Base-by-base conservation (phyloP, 2,329 filamentous ascomycete species). In the Colletotrichum melonis region DNA sequence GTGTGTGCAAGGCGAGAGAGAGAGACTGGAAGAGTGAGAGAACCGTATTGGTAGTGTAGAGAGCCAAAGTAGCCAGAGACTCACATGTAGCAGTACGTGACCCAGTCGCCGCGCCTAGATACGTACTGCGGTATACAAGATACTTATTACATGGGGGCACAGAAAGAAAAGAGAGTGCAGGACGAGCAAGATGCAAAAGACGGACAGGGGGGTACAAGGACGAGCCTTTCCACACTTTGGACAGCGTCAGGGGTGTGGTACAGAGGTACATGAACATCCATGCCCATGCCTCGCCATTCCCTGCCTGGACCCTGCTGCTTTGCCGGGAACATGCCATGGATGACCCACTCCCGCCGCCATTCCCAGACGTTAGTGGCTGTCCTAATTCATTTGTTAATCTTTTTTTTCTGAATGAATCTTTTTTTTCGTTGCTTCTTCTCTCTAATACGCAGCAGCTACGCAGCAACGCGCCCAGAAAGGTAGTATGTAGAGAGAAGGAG, bases 321-420 rank as follows among this genome's bases (percentile, higher is more conserved):
- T 64, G 67, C 60, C 55, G 70, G 70, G 60, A 60, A 70, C 56
- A 66, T 70, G 55, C 70, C 70, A 73, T 65, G n/a, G 28, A 30
- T 42, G 59, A 35, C 63, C 70, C 67, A 73, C 67, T 32, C 14
- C 70, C 26, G 60, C 46, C 55, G 55, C 60, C 60, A 73, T 70
- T 70, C 67, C 60, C 26, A 70, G 70, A 73, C 59, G 35, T 70
- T 73, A 70, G 70, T 70, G 32, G 67, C 56, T 59, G 56, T 70
- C 60, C 60, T 70, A 69, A 49, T 69, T 69, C 42, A 56, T 63
- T 49, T 66, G 24, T 26, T 24, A 69, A 63, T 57, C 8, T 69
- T 57, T 64, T 56, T n/a, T 46, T 63, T 67, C 19, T 54, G 7
- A 4, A 52, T 66, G 35, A 12, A 35, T 59, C 46, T 68, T 12